A percentile compares a stretch with the other conserved stretches of the same genome.
Evolutionary conservation across 257 asterid genomes (phyloP).

Genomic region (Scutellaria baicalensis): DNA sequence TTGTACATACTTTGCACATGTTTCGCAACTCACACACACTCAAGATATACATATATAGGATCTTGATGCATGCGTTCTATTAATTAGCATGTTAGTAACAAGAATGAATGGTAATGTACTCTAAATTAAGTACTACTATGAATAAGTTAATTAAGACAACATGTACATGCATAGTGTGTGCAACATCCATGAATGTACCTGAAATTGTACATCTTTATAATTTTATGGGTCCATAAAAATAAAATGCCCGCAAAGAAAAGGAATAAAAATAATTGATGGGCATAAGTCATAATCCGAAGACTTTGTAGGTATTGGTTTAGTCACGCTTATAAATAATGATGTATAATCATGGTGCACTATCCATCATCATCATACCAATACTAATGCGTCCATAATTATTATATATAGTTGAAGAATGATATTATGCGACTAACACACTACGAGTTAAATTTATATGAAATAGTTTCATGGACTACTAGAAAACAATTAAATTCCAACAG

Average conservation of each 20-base stretch:
- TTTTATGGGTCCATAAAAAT: neutral
- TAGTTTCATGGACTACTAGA: neutral
- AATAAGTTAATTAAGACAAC: neutral
- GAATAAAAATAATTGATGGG: neutral
- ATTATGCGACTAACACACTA: too few relatives aligned
- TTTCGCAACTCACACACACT: too few relatives aligned
- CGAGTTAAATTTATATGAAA: neutral
- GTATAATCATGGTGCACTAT: constrained; percentile 24
- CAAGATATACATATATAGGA: too few relatives aligned
- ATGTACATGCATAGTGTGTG: neutral
- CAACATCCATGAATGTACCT: neutral
- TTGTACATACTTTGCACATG: too few relatives aligned
- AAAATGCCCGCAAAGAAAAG: neutral
- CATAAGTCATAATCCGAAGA: constrained; percentile 14
- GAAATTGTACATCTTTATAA: neutral
- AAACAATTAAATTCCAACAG: too few relatives aligned
- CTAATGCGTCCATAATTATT: constrained; percentile 25
- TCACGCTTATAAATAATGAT: constrained; percentile 31
- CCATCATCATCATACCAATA: constrained; percentile 14
- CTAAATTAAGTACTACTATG: neutral
- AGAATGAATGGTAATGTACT: too few relatives aligned
- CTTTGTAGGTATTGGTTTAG: constrained; percentile 13
- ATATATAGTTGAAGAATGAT: neutral
- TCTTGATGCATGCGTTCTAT: too few relatives aligned
- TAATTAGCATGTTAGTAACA: too few relatives aligned